Base-by-base conservation (phyloP, 2,329 filamentous ascomycete species). In the Aspergillus quadricinctus region DNA sequence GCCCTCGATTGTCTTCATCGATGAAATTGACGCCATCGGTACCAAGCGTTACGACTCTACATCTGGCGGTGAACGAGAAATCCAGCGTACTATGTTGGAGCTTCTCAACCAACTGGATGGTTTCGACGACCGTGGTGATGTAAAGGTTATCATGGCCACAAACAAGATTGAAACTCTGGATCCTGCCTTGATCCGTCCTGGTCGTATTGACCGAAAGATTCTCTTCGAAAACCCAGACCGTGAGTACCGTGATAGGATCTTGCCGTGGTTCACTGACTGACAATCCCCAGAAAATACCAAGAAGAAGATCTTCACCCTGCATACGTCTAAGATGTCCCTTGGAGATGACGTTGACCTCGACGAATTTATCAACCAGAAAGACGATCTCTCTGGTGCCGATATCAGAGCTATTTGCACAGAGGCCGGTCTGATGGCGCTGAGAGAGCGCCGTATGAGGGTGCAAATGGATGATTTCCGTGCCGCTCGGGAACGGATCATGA, bases 131-230 rank as follows among this genome's bases (percentile, higher is more conserved):
- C 90, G 94, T 59, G 95, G 94, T 66, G 94, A 99, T 72, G 93
- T 99, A 77, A 99, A 99, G 81, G 94, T 99, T 60, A 93, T 99
- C 75, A 97, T 99, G 92, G 95, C 94, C 11, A 99, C 94, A 64
- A 99, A 99, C 86, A 99, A 99, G 85, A 99, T 99, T 65, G 95
- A 99, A 66, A 96, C 91, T 3, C 83, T 99, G 28, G 95, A 99
- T 71, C 94, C 94, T 54, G 94, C 94, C 19, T 82, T 99, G 65
- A 99, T 99, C 71, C 88, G 94, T 64, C 94, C 94, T 48, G 94
- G 94, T 62, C 92, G 94, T 83, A 99, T 99, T 75, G 94, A 99
- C 76, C 88, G 94, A 67, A 99, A 99, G 84, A 99, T 99, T 72
- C 78, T 88, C 62, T 88, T 88, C 62, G 86, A 88, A 76, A 88